Base-by-base conservation (phyloP, 257 asterid species). In the Rauvolfia tetraphylla region DNA sequence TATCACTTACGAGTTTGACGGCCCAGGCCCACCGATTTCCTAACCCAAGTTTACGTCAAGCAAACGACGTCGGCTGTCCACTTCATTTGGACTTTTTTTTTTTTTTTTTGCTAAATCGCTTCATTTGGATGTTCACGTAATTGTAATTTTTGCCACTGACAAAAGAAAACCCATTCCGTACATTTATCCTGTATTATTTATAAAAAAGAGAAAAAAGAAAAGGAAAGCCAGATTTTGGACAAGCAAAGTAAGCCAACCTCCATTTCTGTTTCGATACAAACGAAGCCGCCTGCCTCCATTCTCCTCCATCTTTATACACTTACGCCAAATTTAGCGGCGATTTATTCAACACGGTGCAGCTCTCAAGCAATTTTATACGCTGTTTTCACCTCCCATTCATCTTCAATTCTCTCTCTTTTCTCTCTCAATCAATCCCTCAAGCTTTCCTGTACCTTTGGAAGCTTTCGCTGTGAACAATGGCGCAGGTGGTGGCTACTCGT, bases 401-500 rank as follows among this genome's bases (percentile, higher is more conserved):
- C 14, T 25, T 38, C 66, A 48, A 14, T 18, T 59, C 17, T 53
- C 65, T 72, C 59, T 38, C 56, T 78, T 53, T 58, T 72, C 59
- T 38, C 56, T 78, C 39, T 62, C 9, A 42, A 51, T 69, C 66
- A 42, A 71, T 18, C 61, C 56, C 56, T 36, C 70, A 54, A 36
- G 66, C 75, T 73, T 77, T 72, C n/a, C 39, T 27, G 44, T 76
- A 69, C 48, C 39, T 38, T 38, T n/a, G 41, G 25, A 70, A 38
- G 57, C 34, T 78, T 42, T 67, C 17, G 63, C 67, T 59, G 56
- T 25, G 33, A 65, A 75, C 68, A 69, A 91, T 90, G 98, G 89
- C 97, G 39, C 96, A 90, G 75, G 92, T 88, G 68, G 93, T 86
- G 81, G 95, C 96, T 54, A 84, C 93, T 79, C 87, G 93, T 56